Percentiles rank a stretch among this genome's conserved stretches.
Evolutionary conservation across 305 asterid genomes (phyloP).

Genomic region (Fraxinus paxiana): DNA sequence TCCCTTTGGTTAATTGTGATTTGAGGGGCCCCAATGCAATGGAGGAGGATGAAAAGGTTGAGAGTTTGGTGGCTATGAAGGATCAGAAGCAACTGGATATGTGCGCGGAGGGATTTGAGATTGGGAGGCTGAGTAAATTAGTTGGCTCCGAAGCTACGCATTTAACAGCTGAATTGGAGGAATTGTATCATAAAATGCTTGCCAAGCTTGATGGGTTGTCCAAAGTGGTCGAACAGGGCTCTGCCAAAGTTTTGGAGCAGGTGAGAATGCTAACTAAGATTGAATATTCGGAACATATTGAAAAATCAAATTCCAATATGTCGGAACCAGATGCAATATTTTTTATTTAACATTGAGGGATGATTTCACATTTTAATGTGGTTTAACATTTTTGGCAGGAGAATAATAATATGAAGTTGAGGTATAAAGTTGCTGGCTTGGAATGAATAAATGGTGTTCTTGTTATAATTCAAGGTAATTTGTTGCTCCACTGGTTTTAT

Average conservation of each 20-base stretch:
- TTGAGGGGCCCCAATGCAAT: constrained; percentile 47
- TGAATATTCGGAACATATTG: neutral
- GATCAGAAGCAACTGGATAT: constrained; percentile 60
- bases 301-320: neutral
- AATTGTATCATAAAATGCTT: constrained; percentile 72
- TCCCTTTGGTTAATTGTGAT: constrained; percentile 59
- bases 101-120: constrained; percentile 61
- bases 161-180: constrained; percentile 64
- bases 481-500: neutral
- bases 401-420: constrained; percentile 29
- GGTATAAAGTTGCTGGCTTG: constrained; percentile 37
- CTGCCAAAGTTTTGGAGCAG: constrained; percentile 61
- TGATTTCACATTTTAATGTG: neutral
- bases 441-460: constrained; percentile 18
- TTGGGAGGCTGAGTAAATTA: constrained; percentile 52
- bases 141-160: constrained; percentile 51
- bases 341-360: neutral
- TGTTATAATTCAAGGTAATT: constrained; percentile 5
- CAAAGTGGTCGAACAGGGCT: constrained; percentile 56
- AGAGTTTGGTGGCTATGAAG: constrained; percentile 27
- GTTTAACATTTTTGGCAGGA: constrained; percentile 23
- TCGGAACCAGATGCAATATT: neutral
- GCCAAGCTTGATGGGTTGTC: constrained; percentile 62
- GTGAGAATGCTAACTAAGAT: constrained; percentile 26
- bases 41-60: constrained; percentile 53